These are phyloP conservation scores for Mangifera indica DNA, from an alignment of 345 rosid genomes.

Conservation along the genomic window DNA sequence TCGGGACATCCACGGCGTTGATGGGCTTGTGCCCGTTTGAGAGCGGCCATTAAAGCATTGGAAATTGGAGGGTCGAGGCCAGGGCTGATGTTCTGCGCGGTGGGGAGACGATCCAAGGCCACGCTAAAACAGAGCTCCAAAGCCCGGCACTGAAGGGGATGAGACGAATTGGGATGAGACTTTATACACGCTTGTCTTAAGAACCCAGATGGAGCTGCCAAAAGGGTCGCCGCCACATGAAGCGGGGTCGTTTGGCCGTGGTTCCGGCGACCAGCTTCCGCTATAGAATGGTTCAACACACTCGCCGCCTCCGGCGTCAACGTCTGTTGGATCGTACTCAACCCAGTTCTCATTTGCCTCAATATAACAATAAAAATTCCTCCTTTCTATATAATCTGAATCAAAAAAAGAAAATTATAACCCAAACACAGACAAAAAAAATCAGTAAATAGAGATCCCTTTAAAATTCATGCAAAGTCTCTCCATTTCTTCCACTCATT, in stretches of 20 bases:
- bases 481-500: constrained; percentile 14
- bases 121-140: constrained; percentile 99
- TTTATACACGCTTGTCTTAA: constrained; percentile 97
- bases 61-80: constrained; percentile 83
- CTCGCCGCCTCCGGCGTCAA: constrained; percentile 94
- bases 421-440: not conserved
- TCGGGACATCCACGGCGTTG: constrained; percentile 98
- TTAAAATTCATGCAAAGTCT: too few species aligned
- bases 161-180: constrained; percentile 96
- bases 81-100: constrained; percentile 43
- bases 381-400: too few species aligned
- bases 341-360: constrained; percentile 82
- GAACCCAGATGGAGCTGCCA: constrained; percentile 76
- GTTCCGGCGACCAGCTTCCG: constrained; percentile 86
- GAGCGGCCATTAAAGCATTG: constrained; percentile 95
- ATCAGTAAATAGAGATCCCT: too few species aligned
- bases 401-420: not conserved
- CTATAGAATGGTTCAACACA: constrained; percentile 80
- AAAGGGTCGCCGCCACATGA: constrained; percentile 91
- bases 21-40: constrained; percentile 97
- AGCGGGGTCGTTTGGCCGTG: constrained; percentile 96
- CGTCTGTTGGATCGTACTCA: constrained; percentile 95
- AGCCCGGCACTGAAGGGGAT: constrained; percentile 98
- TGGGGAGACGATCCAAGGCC: constrained; percentile 91
- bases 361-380: too few species aligned